Conservation (phyloP, 345 rosid genomes). For the Aquilaria sinensis region DNA sequence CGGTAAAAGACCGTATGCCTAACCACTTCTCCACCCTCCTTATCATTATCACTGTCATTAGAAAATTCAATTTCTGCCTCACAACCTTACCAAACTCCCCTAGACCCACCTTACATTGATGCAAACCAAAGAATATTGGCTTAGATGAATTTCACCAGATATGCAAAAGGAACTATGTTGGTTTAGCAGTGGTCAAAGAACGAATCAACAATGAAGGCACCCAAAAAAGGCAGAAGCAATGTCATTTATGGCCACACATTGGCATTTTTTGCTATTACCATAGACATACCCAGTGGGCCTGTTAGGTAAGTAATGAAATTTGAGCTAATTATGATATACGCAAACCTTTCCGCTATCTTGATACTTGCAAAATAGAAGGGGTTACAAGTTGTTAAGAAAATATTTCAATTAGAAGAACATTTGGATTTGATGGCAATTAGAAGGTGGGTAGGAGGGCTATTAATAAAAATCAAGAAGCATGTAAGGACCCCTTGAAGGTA, state of each 20-base stretch:
- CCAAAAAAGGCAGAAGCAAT: conserved; percentile 43
- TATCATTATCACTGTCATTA: no score
- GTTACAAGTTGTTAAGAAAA: background rate
- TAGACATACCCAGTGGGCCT: conserved; percentile 53
- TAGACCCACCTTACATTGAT: no score
- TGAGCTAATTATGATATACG: conserved; percentile 34
- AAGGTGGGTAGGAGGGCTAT: no score
- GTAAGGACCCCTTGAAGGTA: no score
- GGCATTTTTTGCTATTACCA: conserved; percentile 44
- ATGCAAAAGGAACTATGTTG: conserved; percentile 35
- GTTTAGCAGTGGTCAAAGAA: conserved; percentile 58
- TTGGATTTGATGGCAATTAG: no score
- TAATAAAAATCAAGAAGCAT: no score
- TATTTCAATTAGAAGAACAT: background rate
- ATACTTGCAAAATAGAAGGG: conserved; percentile 18
- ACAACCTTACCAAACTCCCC: no score
- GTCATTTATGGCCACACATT: conserved; percentile 52
- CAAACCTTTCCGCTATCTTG: conserved; percentile 46
- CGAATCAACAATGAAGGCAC: conserved; percentile 59
- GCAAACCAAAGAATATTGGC: no score
- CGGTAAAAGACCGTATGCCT: no score
- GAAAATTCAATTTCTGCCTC: no score
- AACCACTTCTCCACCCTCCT: no score
- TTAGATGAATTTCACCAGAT: no score
- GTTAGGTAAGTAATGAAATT: conserved; percentile 62